Evolutionary conservation across 148 eudicot species (phyloP), one percentile per base, ranked within the genome.

Genomic region (Arctostaphylos glauca): DNA sequence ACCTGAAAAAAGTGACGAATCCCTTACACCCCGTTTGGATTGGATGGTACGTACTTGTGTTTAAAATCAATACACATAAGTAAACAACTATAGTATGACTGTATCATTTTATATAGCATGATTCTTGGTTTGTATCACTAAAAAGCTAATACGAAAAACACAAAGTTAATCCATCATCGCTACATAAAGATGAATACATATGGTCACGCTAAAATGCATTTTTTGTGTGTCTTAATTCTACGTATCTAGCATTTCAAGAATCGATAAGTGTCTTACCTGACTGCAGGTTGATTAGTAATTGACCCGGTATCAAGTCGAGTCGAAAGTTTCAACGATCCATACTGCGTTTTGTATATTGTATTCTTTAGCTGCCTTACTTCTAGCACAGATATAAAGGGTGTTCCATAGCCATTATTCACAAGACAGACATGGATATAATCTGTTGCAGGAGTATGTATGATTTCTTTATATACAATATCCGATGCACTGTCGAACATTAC

Each of bases 361-460:
- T 50, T 75, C 5, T 75, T 21, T 8, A 89, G 48, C 44, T 19
- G 84, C 58, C 90, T 81, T 41, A 89, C 53, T 59, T 89, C 91
- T 62, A 89, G 60, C 5, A 84, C 81, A 5, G 90, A 87, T 53
- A 89, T 87, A 23, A 87, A 87, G 38, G 90, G 91, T 19, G 84
- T 87, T 50, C 88, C 87, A 12, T 0, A 18, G 13, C 80, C 86
- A 6, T 50, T 81, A 7, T 89, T 83, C 58, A 52, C 87, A 10
- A 89, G 82, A 52, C 90, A 89, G 5, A 88, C 86, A 64, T 84
- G 68, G 75, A 89, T 70, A 19, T 81, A 83, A 75, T 88, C 89
- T 0, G 80, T 76, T 14, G 81, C 5, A 2, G 80, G 84, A 5
- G 77, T 38, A 54, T 88, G 86, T 43, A 90, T 86, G 43, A 88